phyloP scores from a whole-genome alignment of 2,329 filamentous ascomycete genomes.

The Aspergillus jensenii region DNA sequence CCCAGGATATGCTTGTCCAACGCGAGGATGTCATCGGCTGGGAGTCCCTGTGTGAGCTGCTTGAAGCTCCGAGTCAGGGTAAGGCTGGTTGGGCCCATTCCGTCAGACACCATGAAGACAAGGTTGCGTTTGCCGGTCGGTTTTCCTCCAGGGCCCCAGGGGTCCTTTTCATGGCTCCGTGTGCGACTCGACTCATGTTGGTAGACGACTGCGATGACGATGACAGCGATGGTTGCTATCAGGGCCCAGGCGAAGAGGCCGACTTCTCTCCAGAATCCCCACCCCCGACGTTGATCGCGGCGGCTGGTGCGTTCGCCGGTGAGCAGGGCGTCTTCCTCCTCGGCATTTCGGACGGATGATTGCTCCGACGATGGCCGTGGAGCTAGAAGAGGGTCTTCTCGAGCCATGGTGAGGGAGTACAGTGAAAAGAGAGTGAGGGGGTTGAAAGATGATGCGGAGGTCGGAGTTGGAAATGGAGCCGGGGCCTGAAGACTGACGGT shows the following conservation, averaged over 20 bases:
- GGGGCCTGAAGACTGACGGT: not conserved
- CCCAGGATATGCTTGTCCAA: constrained; percentile 91
- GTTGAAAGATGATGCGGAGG: not conserved
- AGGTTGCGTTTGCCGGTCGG: constrained; percentile 78
- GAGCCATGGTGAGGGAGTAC: constrained; percentile 28
- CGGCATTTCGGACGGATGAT: constrained; percentile 55
- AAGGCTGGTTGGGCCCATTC: constrained; percentile 93
- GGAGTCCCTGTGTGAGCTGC: constrained; percentile 73
- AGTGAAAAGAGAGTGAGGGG: not conserved
- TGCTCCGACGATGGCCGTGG: constrained; percentile 56
- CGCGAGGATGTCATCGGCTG: constrained; percentile 70
- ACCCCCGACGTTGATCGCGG: constrained; percentile 38
- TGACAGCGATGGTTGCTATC: constrained; percentile 73
- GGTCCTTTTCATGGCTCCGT: constrained; percentile 26
- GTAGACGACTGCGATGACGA: constrained; percentile 78
- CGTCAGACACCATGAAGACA: constrained; percentile 98
- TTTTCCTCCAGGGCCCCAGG: constrained; percentile 42
- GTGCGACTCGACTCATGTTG: constrained; percentile 61
- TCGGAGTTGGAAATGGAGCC: not conserved
- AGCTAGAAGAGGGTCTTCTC: constrained; percentile 55
- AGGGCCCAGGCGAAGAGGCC: constrained; percentile 80
- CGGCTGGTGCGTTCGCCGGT: constrained; percentile 52
- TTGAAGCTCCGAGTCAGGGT: constrained; percentile 83
- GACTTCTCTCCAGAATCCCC: constrained; percentile 69
- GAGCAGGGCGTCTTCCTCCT: constrained; percentile 64